Percentiles rank a stretch among this genome's conserved stretches.
Evolutionary conservation across 2,329 filamentous ascomycete genomes (phyloP).

Genomic region (Cryoendolithus antarcticus): DNA sequence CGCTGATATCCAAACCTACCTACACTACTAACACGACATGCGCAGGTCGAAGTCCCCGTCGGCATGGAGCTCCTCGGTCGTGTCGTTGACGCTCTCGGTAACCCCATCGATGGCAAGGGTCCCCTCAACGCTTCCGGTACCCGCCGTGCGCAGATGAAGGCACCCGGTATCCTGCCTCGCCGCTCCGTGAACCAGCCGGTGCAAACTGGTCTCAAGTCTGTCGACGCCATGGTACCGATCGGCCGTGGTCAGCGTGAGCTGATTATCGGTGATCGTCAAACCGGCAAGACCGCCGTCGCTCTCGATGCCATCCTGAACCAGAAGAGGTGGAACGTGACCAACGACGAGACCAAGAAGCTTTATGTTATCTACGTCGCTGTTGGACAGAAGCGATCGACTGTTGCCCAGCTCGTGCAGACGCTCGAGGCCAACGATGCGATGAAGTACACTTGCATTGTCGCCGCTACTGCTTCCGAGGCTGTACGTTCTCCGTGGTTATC

Average conservation of each 20-base stretch:
- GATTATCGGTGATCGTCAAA: slow-evolving; percentile 99
- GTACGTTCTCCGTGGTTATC: slow-evolving; percentile 30
- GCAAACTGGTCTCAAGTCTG: slow-evolving; percentile 97
- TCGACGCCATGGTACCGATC: slow-evolving; percentile 99
- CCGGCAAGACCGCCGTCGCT: slow-evolving; percentile 97
- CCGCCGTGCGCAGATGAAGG: slow-evolving; percentile 97
- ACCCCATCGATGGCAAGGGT: slow-evolving; percentile 99
- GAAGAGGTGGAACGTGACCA: slow-evolving; percentile 85
- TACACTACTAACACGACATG: too few relatives aligned
- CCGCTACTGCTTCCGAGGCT: slow-evolving; percentile 93
- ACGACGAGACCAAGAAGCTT: slow-evolving; percentile 93
- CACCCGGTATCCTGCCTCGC: slow-evolving; percentile 93
- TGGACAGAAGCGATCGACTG: slow-evolving; percentile 98
- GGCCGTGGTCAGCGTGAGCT: slow-evolving; percentile 99
- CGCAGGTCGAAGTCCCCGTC: slow-evolving; percentile 88
- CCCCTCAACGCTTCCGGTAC: slow-evolving; percentile 84
- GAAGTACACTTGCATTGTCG: slow-evolving; percentile 92
- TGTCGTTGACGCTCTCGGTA: slow-evolving; percentile 96
- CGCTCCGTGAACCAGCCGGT: slow-evolving; percentile 96
- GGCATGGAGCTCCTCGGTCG: slow-evolving; percentile 86
- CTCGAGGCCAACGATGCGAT: slow-evolving; percentile 99
- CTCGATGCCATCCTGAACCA: slow-evolving; percentile 99
- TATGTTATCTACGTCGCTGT: slow-evolving; percentile 99
- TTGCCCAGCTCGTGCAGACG: slow-evolving; percentile 98
- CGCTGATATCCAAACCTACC: too few relatives aligned